A percentile compares a stretch with the other conserved stretches of the same genome.
These are phyloP conservation scores for Cruciata laevipes DNA, from an alignment of 257 asterid genomes.

Conservation along the genomic window DNA sequence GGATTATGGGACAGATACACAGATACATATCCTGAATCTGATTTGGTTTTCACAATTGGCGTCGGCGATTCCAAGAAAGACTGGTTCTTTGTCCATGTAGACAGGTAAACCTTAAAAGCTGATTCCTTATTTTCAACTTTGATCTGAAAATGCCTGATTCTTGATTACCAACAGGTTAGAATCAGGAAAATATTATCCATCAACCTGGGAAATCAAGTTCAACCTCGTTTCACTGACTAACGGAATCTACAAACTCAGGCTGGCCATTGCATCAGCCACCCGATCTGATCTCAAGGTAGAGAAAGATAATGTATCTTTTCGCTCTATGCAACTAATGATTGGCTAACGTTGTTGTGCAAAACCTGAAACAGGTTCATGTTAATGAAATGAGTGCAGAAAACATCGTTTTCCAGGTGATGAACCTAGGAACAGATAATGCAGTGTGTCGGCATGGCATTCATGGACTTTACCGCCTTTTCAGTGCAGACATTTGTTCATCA, in stretches of 20 bases:
- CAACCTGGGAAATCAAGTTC: constrained; percentile 52
- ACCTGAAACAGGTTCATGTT: constrained; percentile 34
- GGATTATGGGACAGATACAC: constrained; percentile 62
- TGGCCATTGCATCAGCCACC: constrained; percentile 52
- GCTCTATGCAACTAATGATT: background rate
- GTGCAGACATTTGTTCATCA: constrained; percentile 26
- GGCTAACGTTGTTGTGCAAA: background rate
- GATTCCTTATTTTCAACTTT: background rate
- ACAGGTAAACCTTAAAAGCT: constrained; percentile 22
- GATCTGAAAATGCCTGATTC: background rate
- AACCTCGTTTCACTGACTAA: constrained; percentile 23
- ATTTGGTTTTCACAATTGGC: constrained; percentile 42
- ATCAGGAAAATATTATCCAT: constrained; percentile 33
- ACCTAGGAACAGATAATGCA: constrained; percentile 37
- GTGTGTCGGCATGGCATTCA: constrained; percentile 49
- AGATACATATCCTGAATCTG: constrained; percentile 33
- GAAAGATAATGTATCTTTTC: background rate
- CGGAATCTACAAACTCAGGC: constrained; percentile 41
- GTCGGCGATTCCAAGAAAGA: constrained; percentile 39
- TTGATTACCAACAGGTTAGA: constrained; percentile 27
- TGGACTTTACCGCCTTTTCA: constrained; percentile 43
- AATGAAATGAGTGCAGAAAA: constrained; percentile 30
- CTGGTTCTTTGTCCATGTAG: constrained; percentile 60
- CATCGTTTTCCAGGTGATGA: constrained; percentile 41
- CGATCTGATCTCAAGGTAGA: constrained; percentile 46